Percentiles rank a stretch among this genome's conserved stretches.
Evolutionary conservation across 1,284 basidiomycete genomes (phyloP).

Genomic region (Cystobasidiaceae sp.): DNA sequence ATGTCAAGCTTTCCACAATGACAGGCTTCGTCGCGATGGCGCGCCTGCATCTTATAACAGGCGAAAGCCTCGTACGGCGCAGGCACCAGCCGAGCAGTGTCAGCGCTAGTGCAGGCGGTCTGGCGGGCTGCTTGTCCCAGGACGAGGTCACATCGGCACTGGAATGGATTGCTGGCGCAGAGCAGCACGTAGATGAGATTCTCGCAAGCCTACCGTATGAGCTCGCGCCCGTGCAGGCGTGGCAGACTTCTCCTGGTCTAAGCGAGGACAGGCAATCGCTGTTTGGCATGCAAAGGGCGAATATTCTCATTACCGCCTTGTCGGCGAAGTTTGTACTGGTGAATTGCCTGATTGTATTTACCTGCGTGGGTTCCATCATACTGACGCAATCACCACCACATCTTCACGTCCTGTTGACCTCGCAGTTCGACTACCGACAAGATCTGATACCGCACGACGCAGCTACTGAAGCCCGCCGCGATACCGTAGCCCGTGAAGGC

Average conservation of each 20-base stretch:
- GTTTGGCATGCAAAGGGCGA: conserved; percentile 17
- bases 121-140: neutral
- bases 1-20: conserved; percentile 26
- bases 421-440: conserved; percentile 1
- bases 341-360: neutral
- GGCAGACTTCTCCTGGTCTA: neutral
- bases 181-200: conserved; percentile 2
- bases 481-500: conserved; percentile 1
- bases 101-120: neutral
- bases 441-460: neutral
- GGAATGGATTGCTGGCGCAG: conserved; percentile 8
- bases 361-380: no score
- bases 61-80: neutral
- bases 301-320: conserved; percentile 16
- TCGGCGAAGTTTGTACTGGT: conserved; percentile 9
- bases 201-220: neutral
- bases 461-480: neutral
- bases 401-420: neutral
- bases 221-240: conserved; percentile 10
- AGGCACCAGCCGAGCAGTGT: neutral
- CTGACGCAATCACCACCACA: neutral
- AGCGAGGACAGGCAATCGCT: neutral
- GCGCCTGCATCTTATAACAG: neutral
- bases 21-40: conserved; percentile 9
- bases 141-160: neutral